Percentiles rank a stretch among this genome's conserved stretches.
Evolutionary conservation across 139 green algal species (phyloP).

Genomic region (Coelastrella sp.): DNA sequence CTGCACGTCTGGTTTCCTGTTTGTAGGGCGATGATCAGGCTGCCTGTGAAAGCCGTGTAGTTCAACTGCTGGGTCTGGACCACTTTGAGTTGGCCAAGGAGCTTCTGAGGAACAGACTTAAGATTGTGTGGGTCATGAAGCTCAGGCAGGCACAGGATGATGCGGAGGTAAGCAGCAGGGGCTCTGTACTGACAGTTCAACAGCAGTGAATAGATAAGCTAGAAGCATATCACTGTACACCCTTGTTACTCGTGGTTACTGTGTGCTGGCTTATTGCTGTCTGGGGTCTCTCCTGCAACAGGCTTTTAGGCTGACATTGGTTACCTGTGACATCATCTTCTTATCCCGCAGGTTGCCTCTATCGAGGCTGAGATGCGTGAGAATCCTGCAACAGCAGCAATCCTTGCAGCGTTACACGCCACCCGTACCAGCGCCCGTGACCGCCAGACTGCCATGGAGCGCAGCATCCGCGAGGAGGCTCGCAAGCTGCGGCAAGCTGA

Average conservation of each 20-base stretch:
- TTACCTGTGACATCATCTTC: too few relatives aligned
- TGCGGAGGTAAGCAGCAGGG: constrained; percentile 63
- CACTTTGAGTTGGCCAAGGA: constrained; percentile 98
- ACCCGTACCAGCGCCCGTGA: constrained; percentile 82
- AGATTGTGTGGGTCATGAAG: constrained; percentile 97
- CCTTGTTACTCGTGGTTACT: too few relatives aligned
- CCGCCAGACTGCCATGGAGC: constrained; percentile 80
- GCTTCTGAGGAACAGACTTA: constrained; percentile 90
- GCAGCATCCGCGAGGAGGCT: constrained; percentile 94
- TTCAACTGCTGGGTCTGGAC: constrained; percentile 94
- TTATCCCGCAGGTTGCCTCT: neutral
- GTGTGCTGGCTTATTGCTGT: too few relatives aligned
- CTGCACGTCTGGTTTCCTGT: too few relatives aligned
- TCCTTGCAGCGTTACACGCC: constrained; percentile 88
- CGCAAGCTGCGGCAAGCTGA: constrained; percentile 75
- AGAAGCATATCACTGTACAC: too few relatives aligned
- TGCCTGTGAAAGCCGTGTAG: constrained; percentile 92
- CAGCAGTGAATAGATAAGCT: too few relatives aligned
- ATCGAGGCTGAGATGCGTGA: constrained; percentile 85
- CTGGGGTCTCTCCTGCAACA: too few relatives aligned
- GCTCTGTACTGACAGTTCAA: neutral
- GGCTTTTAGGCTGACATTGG: too few relatives aligned
- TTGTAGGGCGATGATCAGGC: constrained; percentile 5
- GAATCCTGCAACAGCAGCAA: constrained; percentile 64
- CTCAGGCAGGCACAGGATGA: constrained; percentile 87